phyloP scores from a whole-genome alignment of 2,329 filamentous ascomycete species.

The Onygenales sp. region DNA sequence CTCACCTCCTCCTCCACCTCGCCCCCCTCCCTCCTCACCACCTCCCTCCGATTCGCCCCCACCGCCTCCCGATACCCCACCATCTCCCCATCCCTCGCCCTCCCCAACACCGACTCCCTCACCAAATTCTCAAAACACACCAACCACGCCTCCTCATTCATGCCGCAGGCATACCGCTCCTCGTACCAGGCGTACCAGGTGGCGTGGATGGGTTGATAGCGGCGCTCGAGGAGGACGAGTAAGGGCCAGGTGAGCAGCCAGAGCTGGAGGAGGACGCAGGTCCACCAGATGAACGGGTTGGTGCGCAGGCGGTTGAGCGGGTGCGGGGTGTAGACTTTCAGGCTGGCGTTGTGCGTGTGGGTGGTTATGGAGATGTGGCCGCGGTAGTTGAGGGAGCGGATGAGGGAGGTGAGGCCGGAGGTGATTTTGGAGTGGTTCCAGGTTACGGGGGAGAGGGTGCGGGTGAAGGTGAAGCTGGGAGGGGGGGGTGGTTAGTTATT shows the following conservation, averaged over 20 bases:
- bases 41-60: neutral
- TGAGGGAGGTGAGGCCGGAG: constrained; percentile 24
- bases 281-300: constrained; percentile 25
- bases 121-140: constrained; percentile 26
- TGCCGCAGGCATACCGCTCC: constrained; percentile 11
- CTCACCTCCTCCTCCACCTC: neutral
- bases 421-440: constrained; percentile 17
- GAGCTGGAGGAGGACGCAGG: constrained; percentile 26
- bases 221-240: constrained; percentile 27
- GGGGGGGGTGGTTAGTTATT: constrained; percentile 15
- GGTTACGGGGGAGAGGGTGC: constrained; percentile 13
- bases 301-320: constrained; percentile 29
- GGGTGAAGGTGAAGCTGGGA: constrained; percentile 20
- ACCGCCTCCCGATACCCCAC: constrained; percentile 13
- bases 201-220: constrained; percentile 24
- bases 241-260: constrained; percentile 33
- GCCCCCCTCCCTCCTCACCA: neutral
- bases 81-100: constrained; percentile 14
- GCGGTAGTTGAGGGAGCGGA: constrained; percentile 28
- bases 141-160: constrained; percentile 20
- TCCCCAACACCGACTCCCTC: constrained; percentile 25
- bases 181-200: constrained; percentile 21
- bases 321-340: constrained; percentile 30
- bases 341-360: constrained; percentile 16
- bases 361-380: constrained; percentile 21